phyloP scores from a whole-genome alignment of 768 basidiomycete genomes.

The Suillus occidentalis region DNA sequence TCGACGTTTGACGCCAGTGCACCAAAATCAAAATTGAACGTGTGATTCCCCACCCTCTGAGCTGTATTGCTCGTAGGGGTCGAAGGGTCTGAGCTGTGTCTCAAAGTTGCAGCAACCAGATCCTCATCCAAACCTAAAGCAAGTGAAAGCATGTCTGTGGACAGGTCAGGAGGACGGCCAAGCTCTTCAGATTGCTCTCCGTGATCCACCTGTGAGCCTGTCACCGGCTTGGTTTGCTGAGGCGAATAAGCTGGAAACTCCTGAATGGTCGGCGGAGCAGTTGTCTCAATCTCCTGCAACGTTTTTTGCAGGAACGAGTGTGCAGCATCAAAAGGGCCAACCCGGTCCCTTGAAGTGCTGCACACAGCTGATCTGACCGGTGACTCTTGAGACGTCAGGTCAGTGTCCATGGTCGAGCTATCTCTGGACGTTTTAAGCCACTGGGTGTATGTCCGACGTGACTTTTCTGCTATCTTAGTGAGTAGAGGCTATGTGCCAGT shows the following conservation, averaged over 20 bases:
- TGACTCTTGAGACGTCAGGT: slow-evolving; percentile 14
- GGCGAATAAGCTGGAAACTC: slow-evolving; percentile 26
- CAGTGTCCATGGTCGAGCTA: slow-evolving; percentile 27
- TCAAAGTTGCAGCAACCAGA: slow-evolving; percentile 17
- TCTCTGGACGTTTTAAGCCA: slow-evolving; percentile 31
- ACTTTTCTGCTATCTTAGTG: slow-evolving; percentile 54
- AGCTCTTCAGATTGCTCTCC: slow-evolving; percentile 21
- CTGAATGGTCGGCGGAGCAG: slow-evolving; percentile 20
- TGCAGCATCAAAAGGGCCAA: slow-evolving; percentile 20
- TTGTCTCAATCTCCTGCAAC: slow-evolving; percentile 24
- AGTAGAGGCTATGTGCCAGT: slow-evolving; percentile 46
- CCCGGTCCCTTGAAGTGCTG: slow-evolving; percentile 5
- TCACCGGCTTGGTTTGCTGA: slow-evolving; percentile 12
- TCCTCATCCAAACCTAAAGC: slow-evolving; percentile 32
- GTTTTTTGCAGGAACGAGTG: slow-evolving; percentile 26
- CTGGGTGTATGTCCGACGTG: slow-evolving; percentile 45
- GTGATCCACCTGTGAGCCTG: slow-evolving; percentile 15
- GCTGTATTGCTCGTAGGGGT: slow-evolving; percentile 22
- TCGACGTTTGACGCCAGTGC: slow-evolving; percentile 54
- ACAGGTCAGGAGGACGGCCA: slow-evolving; percentile 25
- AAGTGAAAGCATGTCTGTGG: slow-evolving; percentile 33
- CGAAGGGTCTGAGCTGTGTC: slow-evolving; percentile 18
- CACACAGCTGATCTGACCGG: slow-evolving; percentile 4
- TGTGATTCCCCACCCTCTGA: slow-evolving; percentile 50
- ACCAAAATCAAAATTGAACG: slow-evolving; percentile 63